phyloP scores from a whole-genome alignment of 352 stramenopile genomes.

The Ophiocytium majus region DNA sequence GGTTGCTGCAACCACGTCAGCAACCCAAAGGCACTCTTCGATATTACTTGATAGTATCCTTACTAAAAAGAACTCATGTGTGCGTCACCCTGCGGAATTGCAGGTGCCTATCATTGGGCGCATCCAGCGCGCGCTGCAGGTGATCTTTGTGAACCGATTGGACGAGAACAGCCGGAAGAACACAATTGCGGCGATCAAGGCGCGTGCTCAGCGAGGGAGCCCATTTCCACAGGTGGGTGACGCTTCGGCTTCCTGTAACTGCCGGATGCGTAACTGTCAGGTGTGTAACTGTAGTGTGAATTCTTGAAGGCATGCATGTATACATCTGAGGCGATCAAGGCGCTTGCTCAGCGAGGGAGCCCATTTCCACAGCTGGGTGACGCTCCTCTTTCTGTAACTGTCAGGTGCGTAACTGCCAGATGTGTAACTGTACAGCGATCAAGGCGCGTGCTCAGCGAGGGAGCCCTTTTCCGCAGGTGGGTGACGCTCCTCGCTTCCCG shows the following conservation, averaged over 20 bases:
- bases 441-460: neutral
- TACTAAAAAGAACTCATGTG: no score
- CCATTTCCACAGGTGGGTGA: constrained; percentile 13
- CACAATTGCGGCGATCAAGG: constrained; percentile 13
- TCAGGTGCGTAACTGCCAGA: no score
- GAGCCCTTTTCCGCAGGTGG: constrained; percentile 11
- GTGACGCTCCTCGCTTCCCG: neutral
- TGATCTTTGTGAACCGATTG: constrained; percentile 22
- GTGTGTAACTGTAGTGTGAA: no score
- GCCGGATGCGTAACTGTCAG: no score
- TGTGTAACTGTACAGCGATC: no score
- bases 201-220: neutral
- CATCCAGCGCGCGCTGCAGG: constrained; percentile 52
- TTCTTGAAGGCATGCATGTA: no score
- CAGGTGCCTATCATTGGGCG: constrained; percentile 38
- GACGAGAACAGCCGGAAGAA: constrained; percentile 22
- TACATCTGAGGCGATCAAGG: neutral
- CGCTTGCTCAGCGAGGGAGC: neutral
- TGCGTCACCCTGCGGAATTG: no score
- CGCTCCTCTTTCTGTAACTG: neutral
- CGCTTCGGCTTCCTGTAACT: neutral
- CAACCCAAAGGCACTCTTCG: no score
- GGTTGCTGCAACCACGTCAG: no score
- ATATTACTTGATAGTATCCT: no score
- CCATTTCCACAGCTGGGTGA: constrained; percentile 7